Evolutionary conservation across 140 eudicot genomes (phyloP).

Genomic region (Flaveria floridana): DNA sequence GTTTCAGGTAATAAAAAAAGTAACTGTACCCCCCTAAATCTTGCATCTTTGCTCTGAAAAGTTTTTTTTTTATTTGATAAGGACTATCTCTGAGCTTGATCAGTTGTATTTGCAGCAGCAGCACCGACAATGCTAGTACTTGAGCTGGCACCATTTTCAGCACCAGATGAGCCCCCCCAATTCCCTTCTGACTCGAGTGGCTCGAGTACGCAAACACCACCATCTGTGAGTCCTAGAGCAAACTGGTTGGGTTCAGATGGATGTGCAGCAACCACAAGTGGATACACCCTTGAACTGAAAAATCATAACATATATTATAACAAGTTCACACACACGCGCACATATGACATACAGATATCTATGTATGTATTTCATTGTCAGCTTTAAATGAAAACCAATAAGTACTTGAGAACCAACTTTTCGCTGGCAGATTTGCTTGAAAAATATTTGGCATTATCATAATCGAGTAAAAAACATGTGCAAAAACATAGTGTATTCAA

Average conservation of each 20-base stretch:
- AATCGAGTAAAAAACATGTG: neutral
- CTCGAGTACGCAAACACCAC: slow-evolving; percentile 57
- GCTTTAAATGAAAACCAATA: neutral
- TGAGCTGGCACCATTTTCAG: slow-evolving; percentile 45
- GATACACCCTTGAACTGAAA: slow-evolving; percentile 52
- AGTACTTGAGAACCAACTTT: neutral
- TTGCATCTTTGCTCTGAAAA: slow-evolving; percentile 8
- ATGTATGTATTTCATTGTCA: neutral
- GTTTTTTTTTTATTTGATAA: no score
- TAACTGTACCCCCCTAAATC: slow-evolving; percentile 21
- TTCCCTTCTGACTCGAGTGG: slow-evolving; percentile 67
- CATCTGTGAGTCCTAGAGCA: slow-evolving; percentile 54
- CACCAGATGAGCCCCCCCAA: slow-evolving; percentile 53
- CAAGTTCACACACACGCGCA: neutral
- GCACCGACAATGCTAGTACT: slow-evolving; percentile 32
- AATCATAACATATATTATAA: slow-evolving; percentile 2
- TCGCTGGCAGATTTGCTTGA: neutral
- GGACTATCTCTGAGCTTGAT: slow-evolving; percentile 50
- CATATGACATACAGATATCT: no score
- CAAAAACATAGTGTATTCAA: neutral
- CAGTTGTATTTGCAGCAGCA: slow-evolving; percentile 40
- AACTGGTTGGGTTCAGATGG: slow-evolving; percentile 65
- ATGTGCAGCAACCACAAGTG: slow-evolving; percentile 69
- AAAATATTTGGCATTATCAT: neutral
- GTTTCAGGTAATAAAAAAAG: neutral